Conservation (phyloP, 2,329 filamentous ascomycete species). For the Aspergillus oerlinghausenensis region DNA sequence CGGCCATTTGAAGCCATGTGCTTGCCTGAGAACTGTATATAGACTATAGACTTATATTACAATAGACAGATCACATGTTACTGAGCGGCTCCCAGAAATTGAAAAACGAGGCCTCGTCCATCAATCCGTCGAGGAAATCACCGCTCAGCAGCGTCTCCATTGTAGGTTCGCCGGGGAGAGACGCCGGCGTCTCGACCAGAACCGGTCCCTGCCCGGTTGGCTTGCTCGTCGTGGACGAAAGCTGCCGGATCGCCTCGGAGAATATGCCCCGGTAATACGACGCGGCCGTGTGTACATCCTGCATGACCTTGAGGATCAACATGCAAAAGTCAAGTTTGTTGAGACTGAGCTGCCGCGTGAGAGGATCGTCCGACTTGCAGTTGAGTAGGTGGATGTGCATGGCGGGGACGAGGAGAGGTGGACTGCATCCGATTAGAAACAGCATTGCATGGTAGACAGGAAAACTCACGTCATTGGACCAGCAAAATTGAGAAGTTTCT, state of each 20-base stretch:
- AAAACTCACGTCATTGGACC: conserved; percentile 21
- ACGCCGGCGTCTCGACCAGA: not conserved
- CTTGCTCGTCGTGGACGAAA: not conserved
- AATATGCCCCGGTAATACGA: conserved; percentile 11
- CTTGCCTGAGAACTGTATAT: not conserved
- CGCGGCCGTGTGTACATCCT: conserved; percentile 12
- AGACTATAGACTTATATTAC: not conserved
- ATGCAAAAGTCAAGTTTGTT: conserved; percentile 21
- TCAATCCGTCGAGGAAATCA: conserved; percentile 3
- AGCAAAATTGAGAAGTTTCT: conserved; percentile 18
- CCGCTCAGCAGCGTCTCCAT: not conserved
- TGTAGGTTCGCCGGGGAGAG: not conserved
- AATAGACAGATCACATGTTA: not conserved
- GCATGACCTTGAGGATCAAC: conserved; percentile 19
- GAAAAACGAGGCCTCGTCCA: conserved; percentile 5
- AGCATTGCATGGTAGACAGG: not conserved
- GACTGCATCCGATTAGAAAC: not conserved
- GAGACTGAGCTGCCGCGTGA: conserved; percentile 14
- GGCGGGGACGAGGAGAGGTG: conserved; percentile 16
- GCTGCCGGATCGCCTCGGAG: conserved; percentile 6
- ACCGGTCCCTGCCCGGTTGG: not conserved
- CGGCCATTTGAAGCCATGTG: too few species aligned
- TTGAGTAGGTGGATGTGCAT: conserved; percentile 26
- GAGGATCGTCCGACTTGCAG: conserved; percentile 15
- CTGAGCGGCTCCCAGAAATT: conserved; percentile 7